Percentiles rank a stretch among this genome's conserved stretches.
Evolutionary conservation across 768 basidiomycete species (phyloP).

Genomic region (Cytidiella melzeri): DNA sequence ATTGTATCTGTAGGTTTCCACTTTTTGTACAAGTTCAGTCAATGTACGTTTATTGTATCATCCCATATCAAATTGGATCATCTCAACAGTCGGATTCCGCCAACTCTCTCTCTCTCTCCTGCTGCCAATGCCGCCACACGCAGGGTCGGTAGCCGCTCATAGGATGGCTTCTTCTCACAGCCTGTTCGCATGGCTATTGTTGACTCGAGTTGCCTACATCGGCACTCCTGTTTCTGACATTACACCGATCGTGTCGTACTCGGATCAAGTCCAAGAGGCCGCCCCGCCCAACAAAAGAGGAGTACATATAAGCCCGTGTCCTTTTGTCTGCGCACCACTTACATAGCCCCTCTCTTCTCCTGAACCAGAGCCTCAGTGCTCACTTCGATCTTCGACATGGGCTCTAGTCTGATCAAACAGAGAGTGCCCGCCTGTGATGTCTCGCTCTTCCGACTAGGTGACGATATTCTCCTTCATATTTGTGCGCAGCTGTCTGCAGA

Average conservation of each 20-base stretch:
- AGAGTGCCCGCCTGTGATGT: neutral
- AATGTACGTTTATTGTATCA: constrained; percentile 8
- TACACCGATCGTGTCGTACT: no score
- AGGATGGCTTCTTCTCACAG: neutral
- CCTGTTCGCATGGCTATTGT: constrained; percentile 1
- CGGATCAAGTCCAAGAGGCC: no score
- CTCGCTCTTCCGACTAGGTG: constrained; percentile 6
- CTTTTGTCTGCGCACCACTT: no score
- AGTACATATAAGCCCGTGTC: no score
- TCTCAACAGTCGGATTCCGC: constrained; percentile 4
- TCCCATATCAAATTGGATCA: constrained; percentile 6
- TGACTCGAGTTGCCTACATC: constrained; percentile 4
- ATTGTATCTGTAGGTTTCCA: constrained; percentile 10
- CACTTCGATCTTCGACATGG: no score
- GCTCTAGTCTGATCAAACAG: no score
- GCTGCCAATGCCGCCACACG: no score
- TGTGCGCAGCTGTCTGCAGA: constrained; percentile 3
- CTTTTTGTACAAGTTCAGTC: neutral
- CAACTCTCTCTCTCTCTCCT: no score
- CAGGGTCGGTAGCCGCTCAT: neutral
- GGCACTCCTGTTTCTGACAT: no score
- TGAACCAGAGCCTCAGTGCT: no score
- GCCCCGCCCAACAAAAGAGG: no score
- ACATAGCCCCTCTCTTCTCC: no score
- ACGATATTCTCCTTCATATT: constrained; percentile 11